Base-by-base conservation (phyloP, 148 eudicot species). In the Rhododendron vialii region DNA sequence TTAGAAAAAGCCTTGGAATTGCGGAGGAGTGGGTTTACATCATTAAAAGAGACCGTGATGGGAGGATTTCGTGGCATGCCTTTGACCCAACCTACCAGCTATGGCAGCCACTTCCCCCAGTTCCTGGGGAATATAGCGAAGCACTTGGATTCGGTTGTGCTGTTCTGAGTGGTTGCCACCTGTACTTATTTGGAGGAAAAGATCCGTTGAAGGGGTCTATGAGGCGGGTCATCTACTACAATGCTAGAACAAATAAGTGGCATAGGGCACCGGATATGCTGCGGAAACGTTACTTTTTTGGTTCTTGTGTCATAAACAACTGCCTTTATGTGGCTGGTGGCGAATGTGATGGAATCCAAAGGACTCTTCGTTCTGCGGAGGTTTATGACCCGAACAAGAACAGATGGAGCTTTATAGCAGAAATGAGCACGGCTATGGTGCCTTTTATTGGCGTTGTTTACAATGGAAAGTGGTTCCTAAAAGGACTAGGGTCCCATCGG, bases 81-180 rank as follows among this genome's bases (percentile, higher is more conserved):
- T 96, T 94, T 82, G 99, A 96, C 82, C 96, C 98, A 1, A 92
- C 91, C 45, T 94, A 94, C 88, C 99, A 96, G 86, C 87, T 94
- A 0, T 96, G 99, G 98, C 98, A 94, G 88, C 95, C 99, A 13
- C 93, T 96, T 85, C 99, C 99, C 45, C 99, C 99, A 71, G 94
- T 96, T 84, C 99, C 99, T 0, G 88, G 78, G 2, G 99, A 95
- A 89, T 96, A 96, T 83, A 92, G 94, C 17, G 95, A 90, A 74
- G 97, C 99, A 69, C 90, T 92, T 50, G 99, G 99, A 48, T 96
- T 96, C 78, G 98, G 99, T 59, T 95, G 98, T 89, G 98, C 99
- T 86, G 98, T 95, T 85, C 88, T 95, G 67, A 94, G 98, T 65
- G 95, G 98, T 51, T 95, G 94, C 80, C 94, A 93, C 83, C 90